These are phyloP conservation scores for Boletus barrowsii DNA, from an alignment of 768 basidiomycete genomes.

Conservation along the genomic window DNA sequence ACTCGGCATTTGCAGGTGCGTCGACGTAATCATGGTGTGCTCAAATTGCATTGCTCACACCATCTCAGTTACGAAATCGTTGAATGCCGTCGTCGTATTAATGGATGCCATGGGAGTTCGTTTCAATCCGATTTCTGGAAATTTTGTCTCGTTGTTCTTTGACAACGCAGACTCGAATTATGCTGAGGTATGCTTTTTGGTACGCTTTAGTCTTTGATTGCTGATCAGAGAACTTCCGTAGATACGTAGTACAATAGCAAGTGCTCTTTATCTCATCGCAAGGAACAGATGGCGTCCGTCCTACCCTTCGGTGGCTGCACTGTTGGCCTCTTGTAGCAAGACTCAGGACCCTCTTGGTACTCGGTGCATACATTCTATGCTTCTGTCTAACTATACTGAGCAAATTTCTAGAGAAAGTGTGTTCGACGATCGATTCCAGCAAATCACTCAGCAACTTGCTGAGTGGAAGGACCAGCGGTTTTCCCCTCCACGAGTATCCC, in stretches of 20 bases:
- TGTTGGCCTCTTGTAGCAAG: constrained; percentile 54
- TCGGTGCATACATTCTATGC: constrained; percentile 38
- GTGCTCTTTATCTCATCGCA: constrained; percentile 56
- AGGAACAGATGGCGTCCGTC: constrained; percentile 67
- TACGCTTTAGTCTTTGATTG: background rate
- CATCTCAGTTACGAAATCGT: constrained; percentile 67
- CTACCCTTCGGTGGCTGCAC: constrained; percentile 51
- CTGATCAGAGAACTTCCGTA: constrained; percentile 26
- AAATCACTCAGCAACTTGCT: constrained; percentile 58
- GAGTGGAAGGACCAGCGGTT: constrained; percentile 73
- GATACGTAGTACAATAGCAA: constrained; percentile 71
- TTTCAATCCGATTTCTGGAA: constrained; percentile 64
- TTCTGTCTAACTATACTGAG: background rate
- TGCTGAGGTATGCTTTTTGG: constrained; percentile 58
- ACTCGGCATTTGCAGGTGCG: constrained; percentile 85
- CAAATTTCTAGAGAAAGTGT: constrained; percentile 44
- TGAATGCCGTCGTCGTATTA: constrained; percentile 63
- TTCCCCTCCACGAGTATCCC: constrained; percentile 80
- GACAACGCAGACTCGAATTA: constrained; percentile 78
- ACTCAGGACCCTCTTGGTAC: constrained; percentile 58
- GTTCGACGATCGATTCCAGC: constrained; percentile 54
- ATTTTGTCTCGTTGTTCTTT: constrained; percentile 68
- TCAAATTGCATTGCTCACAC: constrained; percentile 5
- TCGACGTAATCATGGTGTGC: constrained; percentile 5
- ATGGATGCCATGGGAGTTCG: constrained; percentile 64